Evolutionary conservation across 768 basidiomycete species (phyloP), one percentile per base, ranked within the genome.

Genomic region (Albatrellus ellisii): DNA sequence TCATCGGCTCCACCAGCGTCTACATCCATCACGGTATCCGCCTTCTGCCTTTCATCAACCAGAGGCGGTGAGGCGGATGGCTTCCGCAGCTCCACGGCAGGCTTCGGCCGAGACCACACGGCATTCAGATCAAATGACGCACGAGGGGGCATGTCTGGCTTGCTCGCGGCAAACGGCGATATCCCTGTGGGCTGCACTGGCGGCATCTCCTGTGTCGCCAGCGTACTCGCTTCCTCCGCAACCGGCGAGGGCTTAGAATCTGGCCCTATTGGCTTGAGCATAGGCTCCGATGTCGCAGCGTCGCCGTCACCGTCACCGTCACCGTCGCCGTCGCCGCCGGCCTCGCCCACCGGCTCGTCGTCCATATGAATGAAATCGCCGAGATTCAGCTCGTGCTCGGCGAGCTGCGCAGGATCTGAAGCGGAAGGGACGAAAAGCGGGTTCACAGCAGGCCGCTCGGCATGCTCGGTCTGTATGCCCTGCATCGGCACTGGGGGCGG

Each of bases 41-140:
- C 68, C 3, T 59, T 59, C 14, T 59, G 61, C 20, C 57, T 60
- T 11, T 54, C 51, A 26, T 49, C 54, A 15, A 40, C 36, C 26
- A 37, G 12, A 4, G 36, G 35, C 34, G 42, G 25, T 26, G 48
- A 39, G 27, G 44, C 24, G 20, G 29, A 31, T 20, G 25, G 29
- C 6, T 34, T 2, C 8, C 21, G 11, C 25, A 39, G 26, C 4
- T 27, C 46, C 11, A 35, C 33, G 26, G 38, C 39, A 10, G 47
- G 38, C 2, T 47, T 61, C 58, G 47, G 17, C 33, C 47, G 56
- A n/a, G 76, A 68, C 86, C 86, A 89, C 8, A 89, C 57, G 6
- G 83, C 58, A 42, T 72, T 78, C 15, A 89, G 62, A 56, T 86
- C 77, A 53, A 89, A 89, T 6, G 81, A 78, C 10, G 65, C 45